phyloP scores from a whole-genome alignment of 164 flowering plant genomes.

The Sedum album region DNA sequence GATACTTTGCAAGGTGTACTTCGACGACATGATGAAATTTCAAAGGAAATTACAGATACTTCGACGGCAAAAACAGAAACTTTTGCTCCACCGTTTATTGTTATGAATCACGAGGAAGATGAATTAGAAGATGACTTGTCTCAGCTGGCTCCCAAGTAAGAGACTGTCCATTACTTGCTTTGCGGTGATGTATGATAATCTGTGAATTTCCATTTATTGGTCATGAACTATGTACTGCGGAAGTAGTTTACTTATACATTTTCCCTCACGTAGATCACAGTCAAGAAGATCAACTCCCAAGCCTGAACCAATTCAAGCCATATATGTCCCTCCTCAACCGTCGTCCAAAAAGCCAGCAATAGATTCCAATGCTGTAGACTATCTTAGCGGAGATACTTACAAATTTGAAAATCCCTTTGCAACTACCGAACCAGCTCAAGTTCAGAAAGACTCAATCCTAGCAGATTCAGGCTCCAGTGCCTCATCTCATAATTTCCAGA shows the following conservation, averaged over 20 bases:
- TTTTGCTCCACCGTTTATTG: slow-evolving; percentile 46
- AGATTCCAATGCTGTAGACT: slow-evolving; percentile 45
- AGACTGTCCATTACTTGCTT: not conserved
- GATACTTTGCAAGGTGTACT: slow-evolving; percentile 84
- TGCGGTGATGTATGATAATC: not conserved
- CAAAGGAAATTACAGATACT: slow-evolving; percentile 34
- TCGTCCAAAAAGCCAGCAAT: slow-evolving; percentile 32
- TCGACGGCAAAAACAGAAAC: slow-evolving; percentile 20
- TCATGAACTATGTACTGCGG: no score
- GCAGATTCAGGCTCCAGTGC: slow-evolving; percentile 18
- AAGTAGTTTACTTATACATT: not conserved
- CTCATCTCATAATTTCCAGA: slow-evolving; percentile 14
- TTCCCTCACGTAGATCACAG: not conserved
- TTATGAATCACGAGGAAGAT: slow-evolving; percentile 78
- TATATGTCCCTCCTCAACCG: slow-evolving; percentile 82
- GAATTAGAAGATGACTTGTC: slow-evolving; percentile 87
- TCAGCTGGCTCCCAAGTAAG: slow-evolving; percentile 71
- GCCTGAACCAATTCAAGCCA: slow-evolving; percentile 25
- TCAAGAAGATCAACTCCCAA: slow-evolving; percentile 25
- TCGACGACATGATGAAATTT: slow-evolving; percentile 58
- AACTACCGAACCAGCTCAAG: slow-evolving; percentile 21
- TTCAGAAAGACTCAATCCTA: slow-evolving; percentile 20
- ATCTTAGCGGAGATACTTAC: slow-evolving; percentile 80
- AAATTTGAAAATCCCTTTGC: slow-evolving; percentile 29
- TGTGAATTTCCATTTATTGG: no score